A percentile compares a stretch with the other conserved stretches of the same genome.
Evolutionary conservation across 176 grass and related monocot species (phyloP).

Genomic region (barley (Hordeum vulgare)): MorexV3_pseudomolecules_assembly NC_058524.1:11776136-11776635

Average conservation of each 20-base stretch:
- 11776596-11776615: not conserved
- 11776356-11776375: no score
- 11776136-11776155: constrained; percentile 11
- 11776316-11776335: not conserved
- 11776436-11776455: constrained; percentile 36
- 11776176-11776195: not conserved
- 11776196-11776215: constrained; percentile 52
- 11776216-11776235: constrained; percentile 58
- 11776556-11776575: not conserved
- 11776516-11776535: no score
- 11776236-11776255: constrained; percentile 55
- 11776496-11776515: not conserved
- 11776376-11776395: no score
- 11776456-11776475: constrained; percentile 38
- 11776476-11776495: constrained; percentile 17
- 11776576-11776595: not conserved
- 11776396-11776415: no score
- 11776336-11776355: no score
- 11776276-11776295: no score
- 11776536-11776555: not conserved
- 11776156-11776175: not conserved
- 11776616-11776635: not conserved
- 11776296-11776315: no score
- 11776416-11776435: constrained; percentile 61
- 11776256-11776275: not conserved